Evolutionary conservation across 2,329 filamentous ascomycete species (phyloP).

Genomic region (Xylariomycetidae sp.): DNA sequence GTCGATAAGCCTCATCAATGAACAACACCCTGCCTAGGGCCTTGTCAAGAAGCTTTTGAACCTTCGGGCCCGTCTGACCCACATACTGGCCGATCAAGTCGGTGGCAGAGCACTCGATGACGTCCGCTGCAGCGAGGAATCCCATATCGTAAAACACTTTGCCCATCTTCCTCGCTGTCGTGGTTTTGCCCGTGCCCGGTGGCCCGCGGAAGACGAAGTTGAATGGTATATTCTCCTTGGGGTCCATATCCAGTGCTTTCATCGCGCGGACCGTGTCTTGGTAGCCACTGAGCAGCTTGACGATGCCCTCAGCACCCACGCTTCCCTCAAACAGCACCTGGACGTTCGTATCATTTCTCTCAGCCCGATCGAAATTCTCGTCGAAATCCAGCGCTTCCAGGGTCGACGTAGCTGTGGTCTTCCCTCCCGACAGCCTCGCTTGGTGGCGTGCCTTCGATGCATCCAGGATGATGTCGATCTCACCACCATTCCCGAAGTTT

Average conservation of each 20-base stretch:
- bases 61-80: conserved; percentile 55
- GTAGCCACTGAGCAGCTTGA: conserved; percentile 43
- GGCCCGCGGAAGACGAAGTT: conserved; percentile 55
- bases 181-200: conserved; percentile 58
- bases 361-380: conserved; percentile 40
- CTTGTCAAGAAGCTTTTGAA: conserved; percentile 43
- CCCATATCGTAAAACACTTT: conserved; percentile 72
- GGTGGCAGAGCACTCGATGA: conserved; percentile 60
- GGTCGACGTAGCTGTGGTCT: conserved; percentile 18
- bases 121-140: conserved; percentile 52
- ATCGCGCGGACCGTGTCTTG: conserved; percentile 38
- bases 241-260: conserved; percentile 39
- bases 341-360: conserved; percentile 35
- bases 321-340: conserved; percentile 15
- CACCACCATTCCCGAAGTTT: conserved; percentile 68
- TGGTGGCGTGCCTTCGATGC: conserved; percentile 48
- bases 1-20: conserved; percentile 65
- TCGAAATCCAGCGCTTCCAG: conserved; percentile 43
- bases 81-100: conserved; percentile 63
- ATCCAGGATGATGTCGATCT: conserved; percentile 64
- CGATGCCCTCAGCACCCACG: conserved; percentile 26
- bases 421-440: conserved; percentile 26
- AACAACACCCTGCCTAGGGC: conserved; percentile 61
- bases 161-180: conserved; percentile 67
- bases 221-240: conserved; percentile 45